Evolutionary conservation across 441 rosid species (phyloP).

Genomic region (Erodium moschatum): DNA sequence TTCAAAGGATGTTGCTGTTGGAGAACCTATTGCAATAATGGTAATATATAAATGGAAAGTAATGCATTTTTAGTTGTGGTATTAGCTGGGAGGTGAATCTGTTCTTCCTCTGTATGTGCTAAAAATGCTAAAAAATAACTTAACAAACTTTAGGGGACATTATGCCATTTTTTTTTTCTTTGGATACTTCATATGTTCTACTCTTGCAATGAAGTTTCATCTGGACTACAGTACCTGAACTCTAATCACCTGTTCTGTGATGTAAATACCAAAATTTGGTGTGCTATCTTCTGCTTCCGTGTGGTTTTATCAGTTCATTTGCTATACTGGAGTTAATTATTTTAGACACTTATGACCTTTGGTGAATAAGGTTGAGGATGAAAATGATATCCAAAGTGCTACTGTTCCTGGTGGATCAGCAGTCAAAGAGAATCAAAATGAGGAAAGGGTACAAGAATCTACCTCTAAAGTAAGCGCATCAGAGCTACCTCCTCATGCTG

Average conservation of each 20-base stretch:
- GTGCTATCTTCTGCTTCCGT: background rate
- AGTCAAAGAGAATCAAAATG: constrained; percentile 38
- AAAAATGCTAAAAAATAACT: background rate
- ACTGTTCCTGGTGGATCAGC: constrained; percentile 37
- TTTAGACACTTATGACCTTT: no score
- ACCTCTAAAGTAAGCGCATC: constrained; percentile 37
- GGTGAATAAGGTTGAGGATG: constrained; percentile 66
- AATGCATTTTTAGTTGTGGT: background rate
- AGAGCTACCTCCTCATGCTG: constrained; percentile 68
- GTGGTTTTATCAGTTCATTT: background rate
- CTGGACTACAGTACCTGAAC: background rate
- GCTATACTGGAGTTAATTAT: background rate
- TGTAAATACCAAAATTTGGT: background rate
- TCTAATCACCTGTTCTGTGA: background rate
- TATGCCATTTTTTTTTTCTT: background rate
- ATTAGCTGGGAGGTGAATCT: background rate
- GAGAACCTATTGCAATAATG: constrained; percentile 78
- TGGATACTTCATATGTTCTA: background rate
- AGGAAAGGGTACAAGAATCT: constrained; percentile 32
- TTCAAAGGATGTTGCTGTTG: constrained; percentile 82
- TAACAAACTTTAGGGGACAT: background rate
- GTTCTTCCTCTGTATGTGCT: background rate
- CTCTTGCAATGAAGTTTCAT: background rate
- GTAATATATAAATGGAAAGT: constrained; percentile 28
- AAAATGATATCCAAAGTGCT: constrained; percentile 57